Evolutionary conservation across 768 basidiomycete species (phyloP).

Genomic region (Tulasnella sp.): DNA sequence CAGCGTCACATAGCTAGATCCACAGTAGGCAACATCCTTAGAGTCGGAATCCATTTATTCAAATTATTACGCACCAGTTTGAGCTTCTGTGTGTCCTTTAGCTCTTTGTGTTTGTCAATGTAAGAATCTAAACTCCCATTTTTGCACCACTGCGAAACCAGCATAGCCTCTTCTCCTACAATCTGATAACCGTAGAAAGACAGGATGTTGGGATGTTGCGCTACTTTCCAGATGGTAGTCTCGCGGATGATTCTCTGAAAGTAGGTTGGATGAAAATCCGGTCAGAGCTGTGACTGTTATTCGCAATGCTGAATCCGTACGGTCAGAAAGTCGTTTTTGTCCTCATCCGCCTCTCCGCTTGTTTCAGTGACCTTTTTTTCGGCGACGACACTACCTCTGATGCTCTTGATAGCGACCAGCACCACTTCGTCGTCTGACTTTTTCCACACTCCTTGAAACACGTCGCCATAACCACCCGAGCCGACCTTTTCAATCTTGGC

Average conservation of each 20-base stretch:
- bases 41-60: background rate
- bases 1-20: background rate
- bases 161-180: background rate
- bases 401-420: background rate
- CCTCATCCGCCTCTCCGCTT: background rate
- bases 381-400: background rate
- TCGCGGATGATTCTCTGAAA: background rate
- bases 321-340: background rate
- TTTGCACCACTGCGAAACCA: conserved; percentile 10
- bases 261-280: background rate
- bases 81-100: background rate
- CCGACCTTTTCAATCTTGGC: background rate
- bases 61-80: background rate
- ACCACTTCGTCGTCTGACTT: background rate
- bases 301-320: background rate
- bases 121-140: background rate
- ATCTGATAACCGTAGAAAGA: background rate
- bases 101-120: background rate
- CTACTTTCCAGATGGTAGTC: background rate
- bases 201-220: conserved; percentile 5
- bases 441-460: background rate
- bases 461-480: background rate
- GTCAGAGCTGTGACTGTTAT: background rate
- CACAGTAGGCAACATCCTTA: background rate
- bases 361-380: no score